Evolutionary conservation across 139 green algal species (phyloP).

Genomic region (Tetraselmis chui): DNA sequence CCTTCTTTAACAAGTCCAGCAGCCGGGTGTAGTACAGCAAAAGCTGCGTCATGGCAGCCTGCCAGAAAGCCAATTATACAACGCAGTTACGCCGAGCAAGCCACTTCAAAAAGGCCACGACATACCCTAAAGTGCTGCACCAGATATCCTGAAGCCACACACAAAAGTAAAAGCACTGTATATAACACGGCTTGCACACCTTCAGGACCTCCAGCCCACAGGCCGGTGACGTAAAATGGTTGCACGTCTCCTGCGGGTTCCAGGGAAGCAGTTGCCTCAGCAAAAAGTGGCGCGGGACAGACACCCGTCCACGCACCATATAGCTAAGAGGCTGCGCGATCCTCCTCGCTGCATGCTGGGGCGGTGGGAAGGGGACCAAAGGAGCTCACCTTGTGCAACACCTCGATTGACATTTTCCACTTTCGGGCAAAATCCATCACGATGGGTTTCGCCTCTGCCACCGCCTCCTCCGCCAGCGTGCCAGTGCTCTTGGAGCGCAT

Average conservation of each 20-base stretch:
- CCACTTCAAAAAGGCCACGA: too few relatives aligned
- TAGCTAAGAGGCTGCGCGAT: too few relatives aligned
- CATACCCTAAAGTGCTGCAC: too few relatives aligned
- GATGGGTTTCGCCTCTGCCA: background rate
- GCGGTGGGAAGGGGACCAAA: background rate
- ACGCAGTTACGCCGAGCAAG: too few relatives aligned
- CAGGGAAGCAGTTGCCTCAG: too few relatives aligned
- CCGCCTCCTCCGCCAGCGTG: background rate
- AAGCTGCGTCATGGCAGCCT: constrained; percentile 86
- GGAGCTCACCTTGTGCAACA: background rate
- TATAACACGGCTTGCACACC: too few relatives aligned
- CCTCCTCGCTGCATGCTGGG: background rate
- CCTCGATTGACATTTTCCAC: background rate
- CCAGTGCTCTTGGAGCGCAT: background rate
- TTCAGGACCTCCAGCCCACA: background rate
- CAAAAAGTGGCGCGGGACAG: too few relatives aligned
- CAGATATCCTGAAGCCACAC: too few relatives aligned
- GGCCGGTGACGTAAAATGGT: background rate
- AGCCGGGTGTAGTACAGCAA: constrained; percentile 92
- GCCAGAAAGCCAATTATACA: too few relatives aligned
- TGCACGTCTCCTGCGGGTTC: background rate
- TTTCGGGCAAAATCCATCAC: constrained; percentile 1
- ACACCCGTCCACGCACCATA: too few relatives aligned
- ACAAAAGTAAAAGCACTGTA: too few relatives aligned
- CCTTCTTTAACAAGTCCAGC: constrained; percentile 80